Evolutionary conservation across 768 basidiomycete species (phyloP).

Genomic region (Strobilomyces confusus): DNA sequence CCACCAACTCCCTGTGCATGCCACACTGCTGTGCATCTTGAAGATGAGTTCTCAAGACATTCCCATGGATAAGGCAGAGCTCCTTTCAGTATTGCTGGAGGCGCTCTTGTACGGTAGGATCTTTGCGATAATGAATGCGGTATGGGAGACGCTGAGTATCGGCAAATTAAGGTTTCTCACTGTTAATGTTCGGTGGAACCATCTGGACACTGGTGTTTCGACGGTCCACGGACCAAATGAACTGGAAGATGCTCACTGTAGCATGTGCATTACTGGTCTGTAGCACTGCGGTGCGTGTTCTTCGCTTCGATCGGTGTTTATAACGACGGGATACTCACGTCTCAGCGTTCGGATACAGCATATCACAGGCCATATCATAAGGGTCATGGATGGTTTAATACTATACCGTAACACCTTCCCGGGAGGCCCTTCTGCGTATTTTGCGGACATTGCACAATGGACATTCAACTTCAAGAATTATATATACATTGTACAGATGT

Average conservation of each 20-base stretch:
- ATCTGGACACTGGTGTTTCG: background rate
- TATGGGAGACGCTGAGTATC: background rate
- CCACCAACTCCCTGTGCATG: too few species aligned
- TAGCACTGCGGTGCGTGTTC: background rate
- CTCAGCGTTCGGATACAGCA: background rate
- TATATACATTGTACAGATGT: background rate
- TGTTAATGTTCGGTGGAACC: background rate
- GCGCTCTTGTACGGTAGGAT: background rate
- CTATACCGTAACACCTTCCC: background rate
- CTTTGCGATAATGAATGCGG: background rate
- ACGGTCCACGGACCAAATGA: background rate
- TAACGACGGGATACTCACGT: background rate
- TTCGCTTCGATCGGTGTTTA: background rate
- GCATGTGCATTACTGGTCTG: background rate
- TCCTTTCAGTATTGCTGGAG: background rate
- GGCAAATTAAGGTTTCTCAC: background rate
- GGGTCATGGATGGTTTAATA: background rate
- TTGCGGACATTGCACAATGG: conserved; percentile 4
- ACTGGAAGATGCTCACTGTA: background rate
- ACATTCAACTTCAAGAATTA: background rate
- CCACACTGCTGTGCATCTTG: background rate
- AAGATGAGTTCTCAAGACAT: background rate
- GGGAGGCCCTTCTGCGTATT: background rate
- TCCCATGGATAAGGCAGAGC: background rate
- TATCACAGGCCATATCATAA: background rate